These are phyloP conservation scores for Paracoccidioides lutzii DNA, from an alignment of 2,329 filamentous ascomycete species.

Conservation along the genomic window DNA sequence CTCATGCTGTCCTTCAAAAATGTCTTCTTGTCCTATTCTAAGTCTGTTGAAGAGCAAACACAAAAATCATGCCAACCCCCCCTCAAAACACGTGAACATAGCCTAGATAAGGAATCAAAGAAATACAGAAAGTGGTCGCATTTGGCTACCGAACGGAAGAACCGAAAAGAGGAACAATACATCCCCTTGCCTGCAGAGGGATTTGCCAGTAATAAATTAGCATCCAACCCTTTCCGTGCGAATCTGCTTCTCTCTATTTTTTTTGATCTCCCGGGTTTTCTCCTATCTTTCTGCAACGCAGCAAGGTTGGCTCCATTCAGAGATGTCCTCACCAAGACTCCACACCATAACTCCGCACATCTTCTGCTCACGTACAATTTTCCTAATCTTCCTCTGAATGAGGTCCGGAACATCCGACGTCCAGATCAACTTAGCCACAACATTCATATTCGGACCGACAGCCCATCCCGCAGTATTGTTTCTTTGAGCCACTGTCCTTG, in stretches of 20 bases:
- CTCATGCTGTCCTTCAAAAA: too few species aligned
- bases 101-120: neutral
- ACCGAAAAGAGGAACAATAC: neutral
- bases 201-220: too few species aligned
- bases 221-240: too few species aligned
- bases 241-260: too few species aligned
- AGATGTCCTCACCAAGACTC: slow-evolving; percentile 56
- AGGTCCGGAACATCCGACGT: slow-evolving; percentile 55
- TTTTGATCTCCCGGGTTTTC: neutral
- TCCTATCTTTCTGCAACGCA: slow-evolving; percentile 20
- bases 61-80: neutral
- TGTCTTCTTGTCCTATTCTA: neutral
- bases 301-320: slow-evolving; percentile 32
- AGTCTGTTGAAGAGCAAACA: neutral
- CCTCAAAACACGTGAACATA: neutral
- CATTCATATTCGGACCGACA: slow-evolving; percentile 36
- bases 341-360: slow-evolving; percentile 64
- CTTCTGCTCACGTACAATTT: slow-evolving; percentile 43
- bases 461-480: slow-evolving; percentile 21
- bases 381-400: slow-evolving; percentile 49
- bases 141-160: neutral
- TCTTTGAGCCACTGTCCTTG: slow-evolving; percentile 19
- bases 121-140: neutral
- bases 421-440: slow-evolving; percentile 51
- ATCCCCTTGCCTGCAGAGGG: too few species aligned